phyloP scores from a whole-genome alignment of 495 filamentous ascomycete species.

The Aspergillus mulundensis region DNA sequence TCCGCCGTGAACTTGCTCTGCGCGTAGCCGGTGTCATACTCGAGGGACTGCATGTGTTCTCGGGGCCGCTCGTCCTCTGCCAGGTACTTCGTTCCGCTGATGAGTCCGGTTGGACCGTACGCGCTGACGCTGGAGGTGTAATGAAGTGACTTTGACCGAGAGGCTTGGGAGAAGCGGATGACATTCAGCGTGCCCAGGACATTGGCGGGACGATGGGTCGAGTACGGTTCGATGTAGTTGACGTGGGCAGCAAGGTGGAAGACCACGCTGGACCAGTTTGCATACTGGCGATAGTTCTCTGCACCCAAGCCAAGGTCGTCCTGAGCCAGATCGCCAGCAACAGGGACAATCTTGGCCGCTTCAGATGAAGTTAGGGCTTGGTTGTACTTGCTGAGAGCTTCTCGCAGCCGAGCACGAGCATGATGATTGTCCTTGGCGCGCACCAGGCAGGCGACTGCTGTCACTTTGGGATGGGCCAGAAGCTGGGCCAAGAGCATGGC shows the following conservation, averaged over 20 bases:
- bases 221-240: conserved; percentile 16
- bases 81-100: background rate
- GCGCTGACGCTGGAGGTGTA: conserved; percentile 18
- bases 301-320: conserved; percentile 3
- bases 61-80: conserved; percentile 10
- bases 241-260: conserved; percentile 17
- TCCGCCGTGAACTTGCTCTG: conserved; percentile 19
- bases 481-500: conserved; percentile 7
- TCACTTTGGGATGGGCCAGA: conserved; percentile 4
- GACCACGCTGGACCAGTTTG: conserved; percentile 15
- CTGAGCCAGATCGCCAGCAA: conserved; percentile 8
- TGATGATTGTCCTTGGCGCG: background rate
- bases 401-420: background rate
- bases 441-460: conserved; percentile 12
- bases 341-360: conserved; percentile 5
- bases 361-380: background rate
- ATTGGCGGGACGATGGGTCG: conserved; percentile 14
- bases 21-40: conserved; percentile 13
- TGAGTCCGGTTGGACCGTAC: conserved; percentile 6
- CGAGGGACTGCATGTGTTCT: background rate
- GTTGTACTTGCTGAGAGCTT: background rate
- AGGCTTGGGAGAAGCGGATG: conserved; percentile 7
- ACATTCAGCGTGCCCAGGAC: conserved; percentile 9
- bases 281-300: conserved; percentile 1
- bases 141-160: conserved; percentile 13